Evolutionary conservation across 1,139 yeast genomes (phyloP).

Genomic region (Debaryomyces singareniensis): DNA sequence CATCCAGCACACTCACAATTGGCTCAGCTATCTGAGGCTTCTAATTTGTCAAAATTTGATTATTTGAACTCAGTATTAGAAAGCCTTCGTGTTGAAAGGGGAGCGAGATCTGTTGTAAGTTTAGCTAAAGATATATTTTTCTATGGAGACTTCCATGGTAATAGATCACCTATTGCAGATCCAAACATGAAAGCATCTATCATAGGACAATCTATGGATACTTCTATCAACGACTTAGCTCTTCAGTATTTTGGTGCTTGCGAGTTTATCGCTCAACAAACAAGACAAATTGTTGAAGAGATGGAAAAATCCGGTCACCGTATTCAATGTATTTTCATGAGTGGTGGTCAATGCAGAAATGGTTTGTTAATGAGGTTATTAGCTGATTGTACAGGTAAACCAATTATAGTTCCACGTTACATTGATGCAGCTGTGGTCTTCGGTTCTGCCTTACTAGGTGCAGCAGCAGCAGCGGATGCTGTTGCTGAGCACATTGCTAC

Average conservation of each 20-base stretch:
- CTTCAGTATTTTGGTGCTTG: conserved; percentile 86
- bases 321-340: conserved; percentile 72
- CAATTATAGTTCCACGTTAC: conserved; percentile 89
- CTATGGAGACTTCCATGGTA: conserved; percentile 96
- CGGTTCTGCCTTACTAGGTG: conserved; percentile 92
- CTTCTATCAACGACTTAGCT: conserved; percentile 77
- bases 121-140: conserved; percentile 81
- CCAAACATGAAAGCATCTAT: conserved; percentile 90
- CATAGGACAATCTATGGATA: conserved; percentile 89
- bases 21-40: conserved; percentile 53
- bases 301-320: conserved; percentile 77
- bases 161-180: conserved; percentile 94
- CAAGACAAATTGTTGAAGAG: conserved; percentile 86
- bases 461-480: conserved; percentile 74
- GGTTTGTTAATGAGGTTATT: conserved; percentile 79
- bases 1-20: conserved; percentile 85
- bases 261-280: conserved; percentile 96
- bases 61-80: conserved; percentile 72
- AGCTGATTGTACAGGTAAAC: conserved; percentile 90
- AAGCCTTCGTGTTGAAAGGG: conserved; percentile 48
- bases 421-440: conserved; percentile 96
- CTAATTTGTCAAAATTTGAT: conserved; percentile 73
- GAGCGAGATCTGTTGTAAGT: conserved; percentile 65
- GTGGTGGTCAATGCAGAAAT: conserved; percentile 97
- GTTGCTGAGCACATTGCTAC: conserved; percentile 31